phyloP scores from a whole-genome alignment of 257 asterid species.

The Echium plantagineum region DNA sequence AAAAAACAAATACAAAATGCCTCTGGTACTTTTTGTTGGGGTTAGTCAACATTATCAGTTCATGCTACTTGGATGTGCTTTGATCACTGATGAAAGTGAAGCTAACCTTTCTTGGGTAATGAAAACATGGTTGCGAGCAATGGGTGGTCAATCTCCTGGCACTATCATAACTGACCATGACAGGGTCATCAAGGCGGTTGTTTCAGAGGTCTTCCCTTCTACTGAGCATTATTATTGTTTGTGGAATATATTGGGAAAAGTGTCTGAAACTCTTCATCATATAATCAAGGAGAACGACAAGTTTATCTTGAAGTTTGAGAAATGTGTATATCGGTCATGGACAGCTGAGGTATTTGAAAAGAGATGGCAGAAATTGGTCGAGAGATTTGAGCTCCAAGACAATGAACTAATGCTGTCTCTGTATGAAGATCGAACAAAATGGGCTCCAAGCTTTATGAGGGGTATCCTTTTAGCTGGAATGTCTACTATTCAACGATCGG shows the following conservation, averaged over 20 bases:
- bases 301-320: slow-evolving; percentile 54
- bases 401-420: slow-evolving; percentile 51
- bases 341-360: slow-evolving; percentile 71
- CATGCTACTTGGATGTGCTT: slow-evolving; percentile 88
- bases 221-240: slow-evolving; percentile 52
- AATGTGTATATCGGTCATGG: slow-evolving; percentile 71
- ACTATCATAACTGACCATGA: slow-evolving; percentile 73
- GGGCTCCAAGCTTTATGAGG: slow-evolving; percentile 66
- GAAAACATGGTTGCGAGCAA: slow-evolving; percentile 78
- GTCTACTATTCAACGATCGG: slow-evolving; percentile 69
- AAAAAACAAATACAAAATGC: slow-evolving; percentile 78
- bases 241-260: slow-evolving; percentile 75
- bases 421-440: slow-evolving; percentile 60
- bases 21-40: slow-evolving; percentile 73
- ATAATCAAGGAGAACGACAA: slow-evolving; percentile 62
- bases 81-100: slow-evolving; percentile 66
- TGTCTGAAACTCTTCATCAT: slow-evolving; percentile 49
- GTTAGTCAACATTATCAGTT: slow-evolving; percentile 95
- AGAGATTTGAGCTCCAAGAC: slow-evolving; percentile 61
- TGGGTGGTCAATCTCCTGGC: slow-evolving; percentile 84
- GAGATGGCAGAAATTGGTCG: slow-evolving; percentile 73
- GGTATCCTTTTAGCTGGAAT: slow-evolving; percentile 76
- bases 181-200: slow-evolving; percentile 39
- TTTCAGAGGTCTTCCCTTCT: slow-evolving; percentile 56
- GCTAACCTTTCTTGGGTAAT: slow-evolving; percentile 74